These are phyloP conservation scores for Hibiscus mutabilis DNA, from an alignment of 345 rosid genomes.

Conservation along the genomic window DNA sequence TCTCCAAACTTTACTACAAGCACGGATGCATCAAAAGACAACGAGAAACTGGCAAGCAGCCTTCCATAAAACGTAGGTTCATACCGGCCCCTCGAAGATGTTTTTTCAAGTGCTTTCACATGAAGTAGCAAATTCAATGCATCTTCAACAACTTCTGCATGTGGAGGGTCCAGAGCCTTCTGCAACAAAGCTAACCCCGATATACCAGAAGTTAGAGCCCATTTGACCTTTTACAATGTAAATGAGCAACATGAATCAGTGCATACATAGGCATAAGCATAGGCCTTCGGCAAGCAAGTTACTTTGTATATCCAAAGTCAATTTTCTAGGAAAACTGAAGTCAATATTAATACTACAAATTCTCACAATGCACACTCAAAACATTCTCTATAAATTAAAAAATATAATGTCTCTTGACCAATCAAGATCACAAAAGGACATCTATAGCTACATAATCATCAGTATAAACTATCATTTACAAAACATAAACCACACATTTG, in stretches of 20 bases:
- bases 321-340: not conserved
- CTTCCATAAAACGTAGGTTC: slow-evolving; percentile 90
- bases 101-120: slow-evolving; percentile 46
- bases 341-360: not conserved
- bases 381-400: not conserved
- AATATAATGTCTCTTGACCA: not conserved
- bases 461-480: not conserved
- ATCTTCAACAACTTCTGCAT: slow-evolving; percentile 59
- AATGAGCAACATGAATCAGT: not conserved
- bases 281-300: not conserved
- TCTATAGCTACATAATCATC: not conserved
- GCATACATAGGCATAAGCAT: not conserved
- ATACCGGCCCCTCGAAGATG: slow-evolving; percentile 51
- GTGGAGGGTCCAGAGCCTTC: slow-evolving; percentile 90
- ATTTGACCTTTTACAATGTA: not conserved
- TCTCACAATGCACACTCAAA: not conserved
- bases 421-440: not conserved
- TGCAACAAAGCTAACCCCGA: slow-evolving; percentile 58
- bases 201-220: slow-evolving; percentile 19
- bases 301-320: not conserved
- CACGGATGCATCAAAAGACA: slow-evolving; percentile 78
- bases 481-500: slow-evolving; percentile 44
- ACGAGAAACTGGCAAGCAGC: slow-evolving; percentile 73
- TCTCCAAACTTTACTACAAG: slow-evolving; percentile 78
- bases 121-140: slow-evolving; percentile 62